Evolutionary conservation across 2,329 filamentous ascomycete species (phyloP).

Genomic region (Pseudopyricularia cyperi): DNA sequence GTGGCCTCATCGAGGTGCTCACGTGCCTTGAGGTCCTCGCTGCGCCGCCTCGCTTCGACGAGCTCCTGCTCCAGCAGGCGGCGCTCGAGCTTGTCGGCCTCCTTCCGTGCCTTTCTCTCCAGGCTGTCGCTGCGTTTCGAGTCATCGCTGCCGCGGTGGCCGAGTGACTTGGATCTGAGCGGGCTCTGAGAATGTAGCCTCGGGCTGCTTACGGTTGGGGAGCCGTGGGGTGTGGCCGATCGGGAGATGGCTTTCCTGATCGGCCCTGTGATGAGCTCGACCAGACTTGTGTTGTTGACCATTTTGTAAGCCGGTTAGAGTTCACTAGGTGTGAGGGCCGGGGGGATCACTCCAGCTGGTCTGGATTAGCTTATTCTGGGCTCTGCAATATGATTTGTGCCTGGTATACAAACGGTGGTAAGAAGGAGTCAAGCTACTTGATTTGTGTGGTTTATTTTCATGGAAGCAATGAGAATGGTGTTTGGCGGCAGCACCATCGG

Average conservation of each 20-base stretch:
- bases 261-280: neutral
- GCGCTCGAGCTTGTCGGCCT: conserved; percentile 2
- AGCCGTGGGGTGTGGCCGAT: neutral
- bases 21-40: conserved; percentile 3
- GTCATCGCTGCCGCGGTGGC: neutral
- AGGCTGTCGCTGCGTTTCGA: neutral
- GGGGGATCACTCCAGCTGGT: too few species aligned
- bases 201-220: neutral
- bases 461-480: too few species aligned
- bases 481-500: too few species aligned
- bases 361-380: too few species aligned
- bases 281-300: neutral
- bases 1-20: conserved; percentile 2
- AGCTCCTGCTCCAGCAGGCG: neutral
- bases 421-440: too few species aligned
- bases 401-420: too few species aligned
- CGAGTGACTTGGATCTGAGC: neutral
- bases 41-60: neutral
- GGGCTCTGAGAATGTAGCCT: neutral
- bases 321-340: too few species aligned
- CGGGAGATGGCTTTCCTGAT: neutral
- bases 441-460: too few species aligned
- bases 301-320: neutral
- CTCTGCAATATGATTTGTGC: too few species aligned
- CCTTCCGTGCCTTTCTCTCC: conserved; percentile 1